phyloP scores from a whole-genome alignment of 257 asterid genomes.

The Solanum lycopersicoides region DNA sequence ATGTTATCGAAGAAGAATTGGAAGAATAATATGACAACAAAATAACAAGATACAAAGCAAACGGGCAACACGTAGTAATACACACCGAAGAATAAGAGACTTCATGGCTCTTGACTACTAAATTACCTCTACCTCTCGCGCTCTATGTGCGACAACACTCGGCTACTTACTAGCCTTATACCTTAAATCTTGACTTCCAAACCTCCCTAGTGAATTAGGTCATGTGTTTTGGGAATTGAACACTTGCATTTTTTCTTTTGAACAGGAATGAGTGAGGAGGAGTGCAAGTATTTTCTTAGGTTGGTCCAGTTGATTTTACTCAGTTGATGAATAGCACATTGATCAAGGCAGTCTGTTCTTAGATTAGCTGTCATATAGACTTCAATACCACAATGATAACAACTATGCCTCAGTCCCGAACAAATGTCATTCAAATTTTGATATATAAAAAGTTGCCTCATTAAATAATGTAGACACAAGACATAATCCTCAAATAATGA shows the following conservation, averaged over 20 bases:
- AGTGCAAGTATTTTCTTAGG: neutral
- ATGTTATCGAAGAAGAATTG: neutral
- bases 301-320: neutral
- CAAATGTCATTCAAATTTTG: neutral
- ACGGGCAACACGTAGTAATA: neutral
- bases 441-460: neutral
- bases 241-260: neutral
- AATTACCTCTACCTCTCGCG: neutral
- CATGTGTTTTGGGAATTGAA: neutral
- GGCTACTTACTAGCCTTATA: neutral
- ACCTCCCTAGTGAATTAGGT: neutral
- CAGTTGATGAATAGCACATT: neutral
- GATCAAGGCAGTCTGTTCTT: neutral
- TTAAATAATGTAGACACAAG: neutral
- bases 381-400: neutral
- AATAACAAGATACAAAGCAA: neutral
- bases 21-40: neutral
- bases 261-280: neutral
- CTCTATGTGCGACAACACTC: neutral
- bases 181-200: neutral
- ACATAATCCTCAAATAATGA: neutral
- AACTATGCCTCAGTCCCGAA: neutral
- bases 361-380: neutral
- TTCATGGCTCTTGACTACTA: neutral
- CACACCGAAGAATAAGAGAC: neutral